Conservation (phyloP, 2,329 filamentous ascomycete genomes). For the Sporothrix inflata region DNA sequence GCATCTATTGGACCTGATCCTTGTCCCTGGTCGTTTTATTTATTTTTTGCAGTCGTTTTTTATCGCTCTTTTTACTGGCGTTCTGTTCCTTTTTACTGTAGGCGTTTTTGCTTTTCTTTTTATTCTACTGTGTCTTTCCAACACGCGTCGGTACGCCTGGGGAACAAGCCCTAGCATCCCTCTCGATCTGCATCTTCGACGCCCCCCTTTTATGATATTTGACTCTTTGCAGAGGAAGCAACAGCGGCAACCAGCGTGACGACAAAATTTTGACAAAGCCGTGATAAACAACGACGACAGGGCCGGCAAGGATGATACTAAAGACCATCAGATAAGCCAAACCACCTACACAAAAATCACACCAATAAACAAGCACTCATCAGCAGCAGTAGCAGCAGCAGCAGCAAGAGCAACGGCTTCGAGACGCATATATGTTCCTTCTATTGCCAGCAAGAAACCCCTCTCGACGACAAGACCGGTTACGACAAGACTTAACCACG, state of each 20-base stretch:
- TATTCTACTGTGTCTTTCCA: not conserved
- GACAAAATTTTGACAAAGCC: too few species aligned
- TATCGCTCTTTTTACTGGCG: not conserved
- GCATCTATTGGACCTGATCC: not conserved
- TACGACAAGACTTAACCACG: not conserved
- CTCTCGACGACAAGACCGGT: not conserved
- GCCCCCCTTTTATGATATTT: not conserved
- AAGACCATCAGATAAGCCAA: not conserved
- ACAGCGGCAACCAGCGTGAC: not conserved
- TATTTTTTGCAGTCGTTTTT: not conserved
- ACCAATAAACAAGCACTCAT: not conserved
- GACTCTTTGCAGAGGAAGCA: not conserved
- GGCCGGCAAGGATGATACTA: not conserved
- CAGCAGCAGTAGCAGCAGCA: not conserved
- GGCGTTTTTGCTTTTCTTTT: too few species aligned
- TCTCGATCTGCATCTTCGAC: not conserved
- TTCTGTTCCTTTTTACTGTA: not conserved
- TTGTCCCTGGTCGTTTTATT: not conserved
- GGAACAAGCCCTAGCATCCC: not conserved
- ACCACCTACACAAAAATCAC: not conserved
- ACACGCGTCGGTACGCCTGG: not conserved
- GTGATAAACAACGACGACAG: not conserved
- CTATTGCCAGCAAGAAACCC: not conserved
- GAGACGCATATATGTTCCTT: not conserved
- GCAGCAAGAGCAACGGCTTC: not conserved